Evolutionary conservation across 148 eudicot genomes (phyloP).

Genomic region (Hydrangea macrophylla): DNA sequence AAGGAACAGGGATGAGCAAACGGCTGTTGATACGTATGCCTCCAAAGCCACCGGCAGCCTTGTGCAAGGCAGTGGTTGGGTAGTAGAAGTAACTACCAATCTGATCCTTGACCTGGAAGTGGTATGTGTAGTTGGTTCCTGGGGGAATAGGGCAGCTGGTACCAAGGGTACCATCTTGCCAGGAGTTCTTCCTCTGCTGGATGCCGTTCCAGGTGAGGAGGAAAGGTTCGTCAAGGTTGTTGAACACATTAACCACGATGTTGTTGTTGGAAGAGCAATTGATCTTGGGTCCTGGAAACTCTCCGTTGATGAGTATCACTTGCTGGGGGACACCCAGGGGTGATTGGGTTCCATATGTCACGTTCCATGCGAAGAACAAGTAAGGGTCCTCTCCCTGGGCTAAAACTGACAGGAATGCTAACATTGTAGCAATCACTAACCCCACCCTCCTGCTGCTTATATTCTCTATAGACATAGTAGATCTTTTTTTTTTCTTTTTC

Average conservation of each 20-base stretch:
- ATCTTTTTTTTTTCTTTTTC: too few species aligned
- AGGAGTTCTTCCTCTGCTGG: constrained; percentile 63
- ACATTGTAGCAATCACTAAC: constrained; percentile 14
- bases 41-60: constrained; percentile 60
- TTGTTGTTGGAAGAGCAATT: constrained; percentile 65
- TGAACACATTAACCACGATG: constrained; percentile 55
- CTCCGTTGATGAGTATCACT: constrained; percentile 53
- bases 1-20: constrained; percentile 54
- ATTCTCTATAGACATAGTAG: too few species aligned
- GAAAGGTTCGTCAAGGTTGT: constrained; percentile 68
- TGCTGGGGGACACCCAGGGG: constrained; percentile 65
- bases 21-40: constrained; percentile 46
- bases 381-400: constrained; percentile 62
- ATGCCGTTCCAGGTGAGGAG: constrained; percentile 61
- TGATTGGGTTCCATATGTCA: constrained; percentile 49
- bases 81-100: constrained; percentile 55
- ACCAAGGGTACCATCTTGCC: constrained; percentile 63
- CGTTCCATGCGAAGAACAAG: constrained; percentile 46
- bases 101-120: constrained; percentile 65
- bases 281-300: constrained; percentile 60
- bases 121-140: constrained; percentile 61
- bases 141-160: constrained; percentile 61
- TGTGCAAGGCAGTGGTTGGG: constrained; percentile 43
- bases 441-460: constrained; percentile 2
- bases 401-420: constrained; percentile 29